phyloP scores from a whole-genome alignment of 306 rosid species.

The Begonia fuchsioides region DNA sequence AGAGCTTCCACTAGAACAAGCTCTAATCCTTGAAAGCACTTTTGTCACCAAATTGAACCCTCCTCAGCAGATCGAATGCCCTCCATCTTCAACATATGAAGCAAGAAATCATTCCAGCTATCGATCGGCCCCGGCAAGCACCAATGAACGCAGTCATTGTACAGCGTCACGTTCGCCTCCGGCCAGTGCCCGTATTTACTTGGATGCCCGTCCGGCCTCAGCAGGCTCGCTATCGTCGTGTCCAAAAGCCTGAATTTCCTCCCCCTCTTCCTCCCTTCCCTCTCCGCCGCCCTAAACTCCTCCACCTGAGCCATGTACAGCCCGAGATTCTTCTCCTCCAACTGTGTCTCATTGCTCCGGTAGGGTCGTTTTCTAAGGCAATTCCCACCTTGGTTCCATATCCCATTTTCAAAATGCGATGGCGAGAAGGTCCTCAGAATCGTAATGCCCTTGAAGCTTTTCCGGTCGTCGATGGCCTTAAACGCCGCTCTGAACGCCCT shows the following conservation, averaged over 20 bases:
- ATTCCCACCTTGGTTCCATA: conserved; percentile 71
- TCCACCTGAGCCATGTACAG: conserved; percentile 67
- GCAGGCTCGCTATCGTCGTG: conserved; percentile 39
- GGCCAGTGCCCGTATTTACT: conserved; percentile 82
- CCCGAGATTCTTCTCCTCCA: conserved; percentile 46
- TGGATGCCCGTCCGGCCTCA: conserved; percentile 95
- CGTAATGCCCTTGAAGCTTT: conserved; percentile 47
- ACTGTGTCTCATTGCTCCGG: conserved; percentile 41
- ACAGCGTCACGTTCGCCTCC: conserved; percentile 44
- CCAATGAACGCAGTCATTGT: conserved; percentile 91
- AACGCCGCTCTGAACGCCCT: conserved; percentile 53
- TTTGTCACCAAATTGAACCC: conserved; percentile 14
- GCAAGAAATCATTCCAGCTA: conserved; percentile 59
- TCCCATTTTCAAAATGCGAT: conserved; percentile 70
- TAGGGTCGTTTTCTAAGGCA: conserved; percentile 63
- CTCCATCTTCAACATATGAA: conserved; percentile 73
- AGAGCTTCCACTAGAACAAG: too few relatives aligned
- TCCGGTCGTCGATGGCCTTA: conserved; percentile 37
- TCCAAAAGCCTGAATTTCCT: conserved; percentile 50
- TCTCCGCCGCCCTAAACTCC: conserved; percentile 52
- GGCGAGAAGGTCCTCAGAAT: conserved; percentile 65
- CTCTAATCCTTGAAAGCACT: too few relatives aligned
- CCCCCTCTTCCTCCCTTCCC: conserved; percentile 40
- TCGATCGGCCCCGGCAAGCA: conserved; percentile 85
- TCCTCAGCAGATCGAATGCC: conserved; percentile 51